These are phyloP conservation scores for Fragilariopsis cylindrus DNA, from an alignment of 108 stramenopile genomes.

Conservation along the genomic window DNA sequence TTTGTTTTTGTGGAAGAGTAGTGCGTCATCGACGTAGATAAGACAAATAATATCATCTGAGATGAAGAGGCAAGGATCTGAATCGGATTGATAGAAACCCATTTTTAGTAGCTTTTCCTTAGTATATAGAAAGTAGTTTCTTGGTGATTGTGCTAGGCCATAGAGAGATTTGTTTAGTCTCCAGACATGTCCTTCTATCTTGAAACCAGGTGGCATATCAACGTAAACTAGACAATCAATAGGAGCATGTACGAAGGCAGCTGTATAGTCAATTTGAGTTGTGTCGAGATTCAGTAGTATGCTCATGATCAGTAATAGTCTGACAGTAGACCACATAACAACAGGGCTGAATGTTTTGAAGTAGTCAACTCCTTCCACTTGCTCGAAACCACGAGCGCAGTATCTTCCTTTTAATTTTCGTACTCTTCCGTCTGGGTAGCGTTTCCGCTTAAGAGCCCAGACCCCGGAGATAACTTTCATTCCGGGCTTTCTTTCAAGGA, in stretches of 20 bases:
- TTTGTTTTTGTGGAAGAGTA: slow-evolving; percentile 5
- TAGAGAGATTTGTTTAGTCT: slow-evolving; percentile 28
- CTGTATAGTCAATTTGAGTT: no score
- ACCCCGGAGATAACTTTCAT: slow-evolving; percentile 9
- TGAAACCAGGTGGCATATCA: slow-evolving; percentile 17
- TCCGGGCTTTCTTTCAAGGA: slow-evolving; percentile 6
- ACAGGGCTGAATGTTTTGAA: slow-evolving; percentile 56
- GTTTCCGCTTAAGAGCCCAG: slow-evolving; percentile 45
- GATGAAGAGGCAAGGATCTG: slow-evolving; percentile 58
- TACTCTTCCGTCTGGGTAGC: slow-evolving; percentile 35
- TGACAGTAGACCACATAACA: no score
- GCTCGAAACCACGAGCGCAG: slow-evolving; percentile 25
- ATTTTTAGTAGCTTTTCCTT: slow-evolving; percentile 23
- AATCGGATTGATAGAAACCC: slow-evolving; percentile 20
- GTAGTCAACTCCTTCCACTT: slow-evolving; percentile 34
- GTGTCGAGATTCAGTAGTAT: slow-evolving; percentile 1
- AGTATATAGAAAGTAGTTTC: no score
- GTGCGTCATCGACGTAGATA: slow-evolving; percentile 48
- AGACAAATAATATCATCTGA: slow-evolving; percentile 34
- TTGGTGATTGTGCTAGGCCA: no score
- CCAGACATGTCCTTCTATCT: slow-evolving; percentile 21
- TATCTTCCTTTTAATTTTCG: slow-evolving; percentile 50
- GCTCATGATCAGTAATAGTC: slow-evolving; percentile 33
- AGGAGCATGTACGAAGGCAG: neutral
- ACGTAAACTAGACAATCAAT: slow-evolving; percentile 5